phyloP scores from a whole-genome alignment of 2,329 filamentous ascomycete species.

The Fusarium penzigii region DNA sequence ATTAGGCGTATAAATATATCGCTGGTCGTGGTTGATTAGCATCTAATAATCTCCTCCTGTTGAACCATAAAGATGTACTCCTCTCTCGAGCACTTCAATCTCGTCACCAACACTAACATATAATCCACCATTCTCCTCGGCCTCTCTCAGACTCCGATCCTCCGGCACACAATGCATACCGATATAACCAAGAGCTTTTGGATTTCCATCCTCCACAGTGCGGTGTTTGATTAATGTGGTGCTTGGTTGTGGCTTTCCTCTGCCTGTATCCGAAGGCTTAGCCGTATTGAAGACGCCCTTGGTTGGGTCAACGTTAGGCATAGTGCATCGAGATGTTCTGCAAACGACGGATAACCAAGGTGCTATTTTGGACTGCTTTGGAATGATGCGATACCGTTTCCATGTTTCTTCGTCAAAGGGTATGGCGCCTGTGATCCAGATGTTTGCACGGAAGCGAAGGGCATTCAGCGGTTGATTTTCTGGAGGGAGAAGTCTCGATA shows the following conservation, averaged over 20 bases:
- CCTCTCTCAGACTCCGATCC: slow-evolving; percentile 15
- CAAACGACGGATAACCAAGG: slow-evolving; percentile 17
- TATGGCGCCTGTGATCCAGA: slow-evolving; percentile 17
- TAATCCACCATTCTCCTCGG: slow-evolving; percentile 1
- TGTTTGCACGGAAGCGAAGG: slow-evolving; percentile 19
- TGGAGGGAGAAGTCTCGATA: slow-evolving; percentile 7
- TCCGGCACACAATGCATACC: slow-evolving; percentile 35
- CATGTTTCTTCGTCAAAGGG: slow-evolving; percentile 19
- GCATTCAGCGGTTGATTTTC: slow-evolving; percentile 22
- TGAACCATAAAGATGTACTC: slow-evolving; percentile 27
- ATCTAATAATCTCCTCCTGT: slow-evolving; percentile 29
- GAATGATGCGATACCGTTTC: slow-evolving; percentile 13
- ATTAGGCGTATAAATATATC: too few species aligned
- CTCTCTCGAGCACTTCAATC: slow-evolving; percentile 31
- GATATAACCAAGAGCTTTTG: slow-evolving; percentile 28
- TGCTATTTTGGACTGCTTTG: background rate
- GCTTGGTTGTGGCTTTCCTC: slow-evolving; percentile 29
- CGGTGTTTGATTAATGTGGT: slow-evolving; percentile 25
- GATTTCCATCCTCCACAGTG: slow-evolving; percentile 28
- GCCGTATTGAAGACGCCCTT: slow-evolving; percentile 12
- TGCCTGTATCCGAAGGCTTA: slow-evolving; percentile 2
- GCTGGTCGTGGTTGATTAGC: background rate
- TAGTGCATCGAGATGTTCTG: slow-evolving; percentile 18
- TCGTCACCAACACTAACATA: slow-evolving; percentile 30
- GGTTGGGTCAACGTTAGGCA: slow-evolving; percentile 18